Evolutionary conservation across 345 rosid species (phyloP).

Genomic region (Eucalyptus marginata): DNA sequence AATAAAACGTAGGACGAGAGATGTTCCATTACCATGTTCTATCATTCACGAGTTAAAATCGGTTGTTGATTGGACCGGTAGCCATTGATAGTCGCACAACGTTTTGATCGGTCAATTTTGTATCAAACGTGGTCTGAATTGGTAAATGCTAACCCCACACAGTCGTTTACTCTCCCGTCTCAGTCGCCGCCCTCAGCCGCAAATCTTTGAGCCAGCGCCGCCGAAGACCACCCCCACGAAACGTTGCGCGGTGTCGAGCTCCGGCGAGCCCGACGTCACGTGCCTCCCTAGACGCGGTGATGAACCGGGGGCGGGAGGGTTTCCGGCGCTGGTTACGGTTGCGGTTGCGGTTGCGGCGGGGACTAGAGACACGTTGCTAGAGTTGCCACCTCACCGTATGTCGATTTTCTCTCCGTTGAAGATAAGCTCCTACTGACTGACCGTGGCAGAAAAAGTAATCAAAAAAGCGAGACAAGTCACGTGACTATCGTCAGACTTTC

Average conservation of each 20-base stretch:
- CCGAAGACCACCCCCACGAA: neutral
- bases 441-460: neutral
- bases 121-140: neutral
- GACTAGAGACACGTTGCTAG: neutral
- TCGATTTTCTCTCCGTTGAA: too few species aligned
- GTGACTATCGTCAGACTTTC: neutral
- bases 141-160: neutral
- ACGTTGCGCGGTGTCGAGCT: neutral
- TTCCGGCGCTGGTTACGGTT: neutral
- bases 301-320: neutral
- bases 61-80: rapidly evolving
- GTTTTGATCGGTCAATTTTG: neutral
- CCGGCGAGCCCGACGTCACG: too few species aligned
- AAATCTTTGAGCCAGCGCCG: neutral
- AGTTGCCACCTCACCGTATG: neutral
- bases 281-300: neutral
- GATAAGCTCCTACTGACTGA: neutral
- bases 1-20: neutral
- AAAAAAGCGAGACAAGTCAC: neutral
- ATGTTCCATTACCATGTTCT: neutral
- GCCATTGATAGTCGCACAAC: neutral
- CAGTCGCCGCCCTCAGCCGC: neutral
- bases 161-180: neutral
- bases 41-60: neutral
- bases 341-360: neutral